Conservation (phyloP, 129 eudicot species). For the carrot (Daucus carota) region DNA sequence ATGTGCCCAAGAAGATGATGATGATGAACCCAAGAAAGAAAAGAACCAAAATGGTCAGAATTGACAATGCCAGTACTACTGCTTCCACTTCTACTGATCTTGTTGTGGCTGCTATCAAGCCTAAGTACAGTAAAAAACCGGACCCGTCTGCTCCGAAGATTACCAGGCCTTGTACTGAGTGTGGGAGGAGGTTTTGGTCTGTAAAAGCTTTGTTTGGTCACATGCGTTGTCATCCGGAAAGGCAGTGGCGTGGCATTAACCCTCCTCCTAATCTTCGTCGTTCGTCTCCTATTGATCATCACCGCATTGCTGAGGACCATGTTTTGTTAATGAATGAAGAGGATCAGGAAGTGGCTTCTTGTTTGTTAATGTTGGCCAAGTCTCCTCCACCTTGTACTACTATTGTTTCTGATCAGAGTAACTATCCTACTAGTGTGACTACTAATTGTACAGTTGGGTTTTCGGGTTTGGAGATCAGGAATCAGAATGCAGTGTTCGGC, state of each 20-base stretch:
- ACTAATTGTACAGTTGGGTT: background rate
- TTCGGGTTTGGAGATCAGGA: background rate
- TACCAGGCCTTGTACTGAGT: conserved; percentile 65
- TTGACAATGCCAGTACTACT: conserved; percentile 11
- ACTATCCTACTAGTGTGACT: background rate
- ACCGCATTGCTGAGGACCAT: background rate
- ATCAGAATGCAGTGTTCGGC: background rate
- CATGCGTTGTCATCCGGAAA: conserved; percentile 98
- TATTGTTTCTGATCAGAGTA: background rate
- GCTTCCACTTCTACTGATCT: conserved; percentile 3
- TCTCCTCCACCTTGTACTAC: conserved; percentile 12
- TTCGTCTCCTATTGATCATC: background rate
- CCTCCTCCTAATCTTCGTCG: conserved; percentile 50
- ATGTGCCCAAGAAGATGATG: background rate
- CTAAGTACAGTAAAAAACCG: conserved; percentile 41
- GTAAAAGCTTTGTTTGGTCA: conserved; percentile 82
- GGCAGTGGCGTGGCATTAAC: conserved; percentile 88
- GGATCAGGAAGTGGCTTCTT: conserved; percentile 56
- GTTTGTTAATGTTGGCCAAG: conserved; percentile 57
- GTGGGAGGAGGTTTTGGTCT: conserved; percentile 79
- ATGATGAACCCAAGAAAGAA: conserved; percentile 27
- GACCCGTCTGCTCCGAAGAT: conserved; percentile 64
- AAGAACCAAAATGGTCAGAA: conserved; percentile 35
- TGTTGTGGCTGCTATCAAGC: conserved; percentile 11
- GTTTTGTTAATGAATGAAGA: conserved; percentile 31